Conservation (phyloP, 352 stramenopile genomes). For the Phytophthora rubi region DNA sequence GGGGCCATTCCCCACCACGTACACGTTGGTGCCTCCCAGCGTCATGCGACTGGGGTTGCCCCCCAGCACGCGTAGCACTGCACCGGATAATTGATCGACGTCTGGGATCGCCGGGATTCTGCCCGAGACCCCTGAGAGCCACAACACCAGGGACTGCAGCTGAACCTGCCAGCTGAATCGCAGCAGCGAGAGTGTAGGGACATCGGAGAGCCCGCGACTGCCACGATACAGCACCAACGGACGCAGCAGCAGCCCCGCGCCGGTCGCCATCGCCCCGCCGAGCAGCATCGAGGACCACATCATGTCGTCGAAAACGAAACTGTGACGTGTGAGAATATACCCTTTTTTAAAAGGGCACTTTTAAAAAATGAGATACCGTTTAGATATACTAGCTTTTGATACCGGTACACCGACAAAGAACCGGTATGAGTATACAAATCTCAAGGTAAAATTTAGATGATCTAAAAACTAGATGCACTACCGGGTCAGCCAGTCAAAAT, state of each 20-base stretch:
- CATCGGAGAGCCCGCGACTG: constrained; percentile 14
- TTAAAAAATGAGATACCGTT: no score
- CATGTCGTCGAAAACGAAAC: background rate
- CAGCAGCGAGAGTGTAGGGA: constrained; percentile 45
- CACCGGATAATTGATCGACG: constrained; percentile 49
- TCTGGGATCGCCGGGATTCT: constrained; percentile 45
- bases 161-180: constrained; percentile 55
- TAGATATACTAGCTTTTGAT: no score
- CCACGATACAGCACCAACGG: constrained; percentile 21
- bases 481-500: constrained; percentile 25
- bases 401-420: no score
- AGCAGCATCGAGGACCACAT: constrained; percentile 29
- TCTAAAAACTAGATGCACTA: background rate
- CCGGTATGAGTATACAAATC: no score
- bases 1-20: constrained; percentile 77
- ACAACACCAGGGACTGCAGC: constrained; percentile 52
- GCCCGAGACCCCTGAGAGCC: constrained; percentile 50
- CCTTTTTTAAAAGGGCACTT: no score
- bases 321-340: constrained; percentile 23
- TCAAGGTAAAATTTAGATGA: no score
- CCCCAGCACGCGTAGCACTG: constrained; percentile 79
- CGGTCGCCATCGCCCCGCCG: background rate
- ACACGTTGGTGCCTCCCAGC: constrained; percentile 91
- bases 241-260: constrained; percentile 21
- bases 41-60: constrained; percentile 91